phyloP scores from a whole-genome alignment of 192 early-diverging fungal species.

The Mortierella antarctica region DNA sequence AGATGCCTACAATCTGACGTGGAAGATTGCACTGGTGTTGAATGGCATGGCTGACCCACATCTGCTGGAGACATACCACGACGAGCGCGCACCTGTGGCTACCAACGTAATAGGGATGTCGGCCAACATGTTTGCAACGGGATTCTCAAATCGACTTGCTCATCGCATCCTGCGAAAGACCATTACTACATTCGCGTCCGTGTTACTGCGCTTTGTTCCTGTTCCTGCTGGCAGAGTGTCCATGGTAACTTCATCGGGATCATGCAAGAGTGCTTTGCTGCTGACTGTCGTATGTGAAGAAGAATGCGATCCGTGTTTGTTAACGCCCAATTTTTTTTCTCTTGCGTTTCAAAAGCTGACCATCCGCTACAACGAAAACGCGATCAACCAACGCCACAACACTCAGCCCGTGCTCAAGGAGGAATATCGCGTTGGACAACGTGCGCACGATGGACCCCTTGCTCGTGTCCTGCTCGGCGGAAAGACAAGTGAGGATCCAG shows the following conservation, averaged over 20 bases:
- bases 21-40: conserved; percentile 59
- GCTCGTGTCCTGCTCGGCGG: conserved; percentile 8
- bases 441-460: conserved; percentile 45
- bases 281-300: not conserved
- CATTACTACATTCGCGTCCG: conserved; percentile 14
- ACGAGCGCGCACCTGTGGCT: conserved; percentile 36
- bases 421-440: conserved; percentile 36
- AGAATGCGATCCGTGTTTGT: not conserved
- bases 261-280: not conserved
- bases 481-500: not conserved
- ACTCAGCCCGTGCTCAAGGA: conserved; percentile 14
- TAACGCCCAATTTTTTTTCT: not conserved
- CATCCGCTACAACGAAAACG: conserved; percentile 27
- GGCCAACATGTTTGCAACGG: conserved; percentile 32
- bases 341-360: conserved; percentile 5
- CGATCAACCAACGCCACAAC: conserved; percentile 34
- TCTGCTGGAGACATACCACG: conserved; percentile 35
- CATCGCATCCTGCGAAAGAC: conserved; percentile 9
- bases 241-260: conserved; percentile 14
- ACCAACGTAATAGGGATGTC: conserved; percentile 39
- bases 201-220: conserved; percentile 14
- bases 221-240: conserved; percentile 33
- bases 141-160: conserved; percentile 13
- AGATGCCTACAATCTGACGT: conserved; percentile 58
- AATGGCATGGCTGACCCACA: conserved; percentile 3